Base-by-base conservation (phyloP, 192 early-diverging fungal species). In the Spinellus fusiger region DNA sequence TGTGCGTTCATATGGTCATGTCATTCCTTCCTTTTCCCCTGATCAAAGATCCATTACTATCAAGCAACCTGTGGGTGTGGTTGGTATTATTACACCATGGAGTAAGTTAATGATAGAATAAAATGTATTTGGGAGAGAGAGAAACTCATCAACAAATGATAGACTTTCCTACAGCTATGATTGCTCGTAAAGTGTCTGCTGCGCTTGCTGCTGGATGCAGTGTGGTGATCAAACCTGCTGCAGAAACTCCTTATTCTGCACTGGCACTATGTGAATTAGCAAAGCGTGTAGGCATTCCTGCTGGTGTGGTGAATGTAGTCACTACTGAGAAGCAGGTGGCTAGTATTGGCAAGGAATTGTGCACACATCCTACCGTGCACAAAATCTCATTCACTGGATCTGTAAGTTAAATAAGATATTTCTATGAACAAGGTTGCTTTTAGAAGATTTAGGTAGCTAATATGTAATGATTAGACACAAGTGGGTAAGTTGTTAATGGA, bases 141-240 rank as follows among this genome's bases (percentile, higher is more conserved):
- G 12, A 22, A 37, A 18, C 9, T 22, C 10, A 35, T n/a, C n/a
- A n/a, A n/a, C n/a, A n/a, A n/a, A n/a, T n/a, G n/a, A n/a, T n/a
- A n/a, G n/a, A n/a, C n/a, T 93, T 92, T 62, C 94, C 94, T 1
- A 83, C 71, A 58, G 93, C 93, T 6, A 94, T 95, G 89, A 76
- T 90, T 20, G 86, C 88, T 0, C 73, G 88, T 44, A 91, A 93
- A 62, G 60, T 83, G 8, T 84, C 82, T 15, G 87, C 90, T 2
- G 89, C 90, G 0, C 40, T 92, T 46, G 88, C 88, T 4, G 90
- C 88, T 28, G 90, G 90, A 32, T 90, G 88, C 69, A 81, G 85
- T 0, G 74, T 81, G 9, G 84, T 92, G 7, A 69, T 86, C n/a
- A 92, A 92, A 54, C 88, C 90, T 31, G 78, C 69, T 1, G 51